Conservation (phyloP, 768 basidiomycete genomes). For the Neoboletus subvelutipes region DNA sequence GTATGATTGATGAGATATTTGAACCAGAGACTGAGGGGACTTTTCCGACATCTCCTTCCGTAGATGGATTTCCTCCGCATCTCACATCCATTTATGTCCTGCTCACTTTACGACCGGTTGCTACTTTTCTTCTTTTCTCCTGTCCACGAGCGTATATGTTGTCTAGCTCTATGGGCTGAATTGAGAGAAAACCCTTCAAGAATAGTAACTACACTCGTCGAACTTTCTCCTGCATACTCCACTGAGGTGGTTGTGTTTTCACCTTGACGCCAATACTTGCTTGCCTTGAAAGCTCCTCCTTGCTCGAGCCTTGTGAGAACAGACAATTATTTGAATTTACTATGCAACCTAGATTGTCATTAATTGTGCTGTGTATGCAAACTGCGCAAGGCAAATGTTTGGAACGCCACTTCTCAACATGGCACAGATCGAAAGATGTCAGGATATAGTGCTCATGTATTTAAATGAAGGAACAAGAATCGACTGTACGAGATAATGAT, state of each 20-base stretch:
- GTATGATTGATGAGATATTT: constrained; percentile 48
- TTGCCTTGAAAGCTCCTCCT: not conserved
- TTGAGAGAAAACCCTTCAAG: not conserved
- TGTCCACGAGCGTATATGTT: constrained; percentile 39
- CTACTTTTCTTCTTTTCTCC: constrained; percentile 30
- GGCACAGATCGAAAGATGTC: too few relatives aligned
- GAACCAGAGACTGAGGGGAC: constrained; percentile 21
- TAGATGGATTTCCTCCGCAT: constrained; percentile 41
- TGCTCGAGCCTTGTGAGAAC: not conserved
- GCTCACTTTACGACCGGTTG: constrained; percentile 65
- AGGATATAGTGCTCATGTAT: too few relatives aligned
- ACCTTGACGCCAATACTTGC: too few relatives aligned
- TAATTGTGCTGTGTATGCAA: too few relatives aligned
- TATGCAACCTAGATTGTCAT: too few relatives aligned
- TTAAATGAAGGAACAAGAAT: too few relatives aligned
- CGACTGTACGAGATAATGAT: too few relatives aligned
- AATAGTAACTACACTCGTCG: not conserved
- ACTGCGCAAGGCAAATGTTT: not conserved
- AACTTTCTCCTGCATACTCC: not conserved
- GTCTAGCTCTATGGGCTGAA: constrained; percentile 28
- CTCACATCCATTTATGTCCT: constrained; percentile 69
- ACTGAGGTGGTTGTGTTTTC: not conserved
- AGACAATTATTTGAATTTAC: not conserved
- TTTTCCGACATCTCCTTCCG: constrained; percentile 19
- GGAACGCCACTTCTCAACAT: not conserved